Base-by-base conservation (phyloP, 257 asterid genomes). In the Salvia rosmarinus region DNA sequence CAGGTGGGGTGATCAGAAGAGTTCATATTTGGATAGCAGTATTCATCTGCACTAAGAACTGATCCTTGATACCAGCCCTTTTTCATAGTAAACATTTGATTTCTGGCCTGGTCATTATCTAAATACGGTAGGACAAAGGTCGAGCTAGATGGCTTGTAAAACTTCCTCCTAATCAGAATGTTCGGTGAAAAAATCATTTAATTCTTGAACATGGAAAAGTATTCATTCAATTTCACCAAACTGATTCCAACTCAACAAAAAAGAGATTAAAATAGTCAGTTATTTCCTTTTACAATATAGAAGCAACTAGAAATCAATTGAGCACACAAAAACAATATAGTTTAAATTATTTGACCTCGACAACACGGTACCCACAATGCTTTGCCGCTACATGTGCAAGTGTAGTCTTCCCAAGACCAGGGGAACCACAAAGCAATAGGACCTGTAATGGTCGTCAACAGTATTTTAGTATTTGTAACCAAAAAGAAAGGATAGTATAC, bases 371-470 rank as follows among this genome's bases (percentile, higher is more conserved):
- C 35, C 99, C 99, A 81, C 99, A 95, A 77, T 95, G 99, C 79
- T 77, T 82, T 64, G 99, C 99, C 60, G 98, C 98, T 65, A 95
- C 95, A 85, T 95, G 99, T 62, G 99, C 99, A 81, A 95, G 96
- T 2, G 99, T 95, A 56, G 99, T 95, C 87, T 95, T 95, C 78
- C 99, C 99, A 76, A 95, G 94, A 67, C 99, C 99, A 43, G 99
- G 99, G 76, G 99, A 88, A 3, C 99, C 99, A 72, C 98, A 95
- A 72, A 95, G 97, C 85, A 95, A 84, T 71, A 95, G 89, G 82
- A 95, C 80, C 99, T 94, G 96, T 65, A 62, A 73, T 13, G 64
- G 40, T 65, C 65, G 64, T 63, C 75, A 69, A 71, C 16, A 66
- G 63, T 57, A 19, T 19, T 57, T 73, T 73, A 67, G 51, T 70